Conservation (phyloP, 331 rosid species). For the Pyracantha coccinea region DNA sequence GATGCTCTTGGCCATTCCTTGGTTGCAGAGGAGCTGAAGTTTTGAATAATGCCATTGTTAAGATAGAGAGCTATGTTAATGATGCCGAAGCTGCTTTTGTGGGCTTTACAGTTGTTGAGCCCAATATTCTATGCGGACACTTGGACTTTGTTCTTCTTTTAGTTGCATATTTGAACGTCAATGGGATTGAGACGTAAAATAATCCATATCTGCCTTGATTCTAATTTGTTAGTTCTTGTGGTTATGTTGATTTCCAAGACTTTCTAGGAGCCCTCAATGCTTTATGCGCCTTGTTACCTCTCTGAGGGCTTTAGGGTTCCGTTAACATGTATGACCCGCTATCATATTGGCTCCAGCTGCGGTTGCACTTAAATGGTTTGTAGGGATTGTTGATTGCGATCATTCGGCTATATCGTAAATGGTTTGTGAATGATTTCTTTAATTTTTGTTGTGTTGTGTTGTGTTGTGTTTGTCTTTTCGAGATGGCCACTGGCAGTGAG, state of each 20-base stretch:
- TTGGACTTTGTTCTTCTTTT: slow-evolving; percentile 5
- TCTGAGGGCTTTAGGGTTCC: neutral
- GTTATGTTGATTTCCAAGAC: neutral
- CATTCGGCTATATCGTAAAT: too few relatives aligned
- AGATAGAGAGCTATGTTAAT: slow-evolving; percentile 24
- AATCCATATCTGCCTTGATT: neutral
- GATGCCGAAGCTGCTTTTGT: slow-evolving; percentile 30
- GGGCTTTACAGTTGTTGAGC: slow-evolving; percentile 19
- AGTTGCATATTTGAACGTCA: neutral
- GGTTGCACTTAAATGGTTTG: too few relatives aligned
- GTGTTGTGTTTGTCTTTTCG: neutral
- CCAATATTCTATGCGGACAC: slow-evolving; percentile 11
- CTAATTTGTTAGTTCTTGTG: neutral
- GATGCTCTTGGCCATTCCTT: slow-evolving; percentile 1
- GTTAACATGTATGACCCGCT: neutral
- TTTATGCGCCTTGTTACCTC: too few relatives aligned
- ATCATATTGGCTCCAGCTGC: too few relatives aligned
- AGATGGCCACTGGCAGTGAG: neutral
- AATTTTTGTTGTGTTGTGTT: neutral
- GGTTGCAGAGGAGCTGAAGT: slow-evolving; percentile 31
- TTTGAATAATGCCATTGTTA: slow-evolving; percentile 60
- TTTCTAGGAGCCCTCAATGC: too few relatives aligned
- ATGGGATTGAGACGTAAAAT: neutral
- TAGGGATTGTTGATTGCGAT: too few relatives aligned
- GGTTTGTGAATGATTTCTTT: too few relatives aligned